Conservation (phyloP, 2,329 filamentous ascomycete genomes). For the Emmonsiellopsis sp. region DNA sequence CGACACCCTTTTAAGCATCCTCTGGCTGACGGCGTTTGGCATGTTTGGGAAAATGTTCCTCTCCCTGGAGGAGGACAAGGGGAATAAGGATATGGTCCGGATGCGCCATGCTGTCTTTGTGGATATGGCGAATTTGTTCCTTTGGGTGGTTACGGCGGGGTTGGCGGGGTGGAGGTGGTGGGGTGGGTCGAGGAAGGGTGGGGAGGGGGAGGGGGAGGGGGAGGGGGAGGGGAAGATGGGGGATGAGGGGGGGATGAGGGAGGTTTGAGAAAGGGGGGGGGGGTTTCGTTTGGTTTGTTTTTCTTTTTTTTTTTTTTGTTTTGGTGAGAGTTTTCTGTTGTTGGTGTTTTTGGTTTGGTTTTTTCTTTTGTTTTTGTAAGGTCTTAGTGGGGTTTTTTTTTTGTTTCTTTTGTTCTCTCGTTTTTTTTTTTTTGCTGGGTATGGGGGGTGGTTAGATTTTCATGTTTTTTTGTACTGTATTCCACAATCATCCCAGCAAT, state of each 20-base stretch:
- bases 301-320: constrained; percentile 3
- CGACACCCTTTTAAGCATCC: constrained; percentile 63
- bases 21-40: constrained; percentile 77
- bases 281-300: neutral
- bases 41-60: constrained; percentile 79
- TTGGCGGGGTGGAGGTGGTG: constrained; percentile 30
- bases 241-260: constrained; percentile 6
- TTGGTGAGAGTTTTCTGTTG: neutral
- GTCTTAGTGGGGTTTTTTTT: too few species aligned
- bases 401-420: constrained; percentile 5
- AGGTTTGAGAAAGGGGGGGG: neutral
- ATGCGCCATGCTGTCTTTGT: constrained; percentile 89
- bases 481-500: too few species aligned
- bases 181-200: constrained; percentile 11
- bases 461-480: too few species aligned
- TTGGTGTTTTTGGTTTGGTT: too few species aligned
- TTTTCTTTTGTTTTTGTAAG: neutral
- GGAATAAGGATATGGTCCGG: constrained; percentile 51
- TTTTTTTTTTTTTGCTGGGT: too few species aligned
- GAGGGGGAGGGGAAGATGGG: constrained; percentile 13
- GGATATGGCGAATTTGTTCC: constrained; percentile 61
- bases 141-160: constrained; percentile 61
- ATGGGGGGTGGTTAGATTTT: too few species aligned
- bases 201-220: constrained; percentile 12
- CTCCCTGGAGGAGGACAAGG: constrained; percentile 21